Evolutionary conservation across 257 asterid genomes (phyloP).

Genomic region (Ilex aquifolium): DNA sequence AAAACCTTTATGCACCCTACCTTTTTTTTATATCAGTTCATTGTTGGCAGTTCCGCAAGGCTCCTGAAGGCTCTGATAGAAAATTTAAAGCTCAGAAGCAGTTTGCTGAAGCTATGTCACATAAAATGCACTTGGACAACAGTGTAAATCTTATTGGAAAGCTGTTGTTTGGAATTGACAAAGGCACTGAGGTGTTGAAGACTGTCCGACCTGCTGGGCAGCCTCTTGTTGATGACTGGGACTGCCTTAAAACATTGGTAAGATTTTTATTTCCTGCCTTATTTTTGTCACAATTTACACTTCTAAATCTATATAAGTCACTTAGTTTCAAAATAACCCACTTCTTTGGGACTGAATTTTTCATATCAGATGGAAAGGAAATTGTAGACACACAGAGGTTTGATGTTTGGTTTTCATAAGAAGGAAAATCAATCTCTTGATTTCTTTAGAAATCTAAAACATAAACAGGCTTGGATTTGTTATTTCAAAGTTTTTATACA

Average conservation of each 20-base stretch:
- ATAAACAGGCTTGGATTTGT: background rate
- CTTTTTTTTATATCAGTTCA: too few species aligned
- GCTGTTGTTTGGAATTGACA: constrained; percentile 72
- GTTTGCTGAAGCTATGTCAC: constrained; percentile 73
- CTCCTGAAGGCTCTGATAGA: constrained; percentile 68
- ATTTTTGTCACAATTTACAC: background rate
- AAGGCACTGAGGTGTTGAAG: constrained; percentile 54
- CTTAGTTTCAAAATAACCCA: background rate
- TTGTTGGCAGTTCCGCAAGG: constrained; percentile 42
- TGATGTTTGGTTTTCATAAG: too few species aligned
- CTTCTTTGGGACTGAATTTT: background rate
- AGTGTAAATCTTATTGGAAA: constrained; percentile 65
- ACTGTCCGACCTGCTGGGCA: constrained; percentile 60
- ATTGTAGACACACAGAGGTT: too few species aligned
- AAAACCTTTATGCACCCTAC: too few species aligned
- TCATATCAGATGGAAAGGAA: too few species aligned
- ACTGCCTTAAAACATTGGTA: constrained; percentile 87
- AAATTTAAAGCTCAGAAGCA: constrained; percentile 84
- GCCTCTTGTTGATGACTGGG: constrained; percentile 90
- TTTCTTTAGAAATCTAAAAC: too few species aligned
- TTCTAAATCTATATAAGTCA: background rate
- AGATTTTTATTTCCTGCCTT: background rate
- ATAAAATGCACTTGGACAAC: constrained; percentile 71
- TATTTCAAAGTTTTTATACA: too few species aligned
- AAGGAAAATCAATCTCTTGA: too few species aligned